These are phyloP conservation scores for Vicia villosa DNA, from an alignment of 306 rosid genomes.

Conservation along the genomic window DNA sequence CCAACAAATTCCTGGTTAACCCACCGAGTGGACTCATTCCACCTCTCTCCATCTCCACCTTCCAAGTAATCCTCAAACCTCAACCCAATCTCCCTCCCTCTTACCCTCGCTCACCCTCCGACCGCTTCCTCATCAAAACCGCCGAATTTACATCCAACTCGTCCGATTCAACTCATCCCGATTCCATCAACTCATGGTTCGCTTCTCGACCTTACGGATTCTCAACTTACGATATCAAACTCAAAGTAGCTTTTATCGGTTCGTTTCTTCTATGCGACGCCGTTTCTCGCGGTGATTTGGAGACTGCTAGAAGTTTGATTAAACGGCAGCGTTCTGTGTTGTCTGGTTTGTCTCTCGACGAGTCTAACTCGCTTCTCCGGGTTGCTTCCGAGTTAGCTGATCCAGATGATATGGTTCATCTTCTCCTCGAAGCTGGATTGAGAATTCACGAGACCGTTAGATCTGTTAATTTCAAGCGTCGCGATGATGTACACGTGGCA, in stretches of 20 bases:
- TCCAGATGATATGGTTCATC: slow-evolving; percentile 64
- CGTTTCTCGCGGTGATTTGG: slow-evolving; percentile 49
- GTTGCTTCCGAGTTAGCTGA: slow-evolving; percentile 58
- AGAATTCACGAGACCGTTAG: slow-evolving; percentile 42
- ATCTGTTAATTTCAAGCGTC: slow-evolving; percentile 18
- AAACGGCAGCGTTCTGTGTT: slow-evolving; percentile 60
- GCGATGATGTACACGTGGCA: slow-evolving; percentile 56
- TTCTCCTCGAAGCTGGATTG: slow-evolving; percentile 71
- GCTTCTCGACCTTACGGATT: slow-evolving; percentile 40
- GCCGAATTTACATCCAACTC: slow-evolving; percentile 37
- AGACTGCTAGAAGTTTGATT: slow-evolving; percentile 56
- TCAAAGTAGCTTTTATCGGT: slow-evolving; percentile 72
- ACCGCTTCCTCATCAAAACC: slow-evolving; percentile 67
- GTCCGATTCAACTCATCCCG: slow-evolving; percentile 38
- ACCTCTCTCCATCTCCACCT: slow-evolving; percentile 56
- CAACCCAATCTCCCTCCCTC: slow-evolving; percentile 59
- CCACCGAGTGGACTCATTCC: slow-evolving; percentile 68
- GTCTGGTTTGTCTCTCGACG: slow-evolving; percentile 40
- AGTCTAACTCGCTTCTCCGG: slow-evolving; percentile 56
- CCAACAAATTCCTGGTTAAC: slow-evolving; percentile 74
- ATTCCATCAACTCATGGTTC: slow-evolving; percentile 46
- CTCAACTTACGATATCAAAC: slow-evolving; percentile 41
- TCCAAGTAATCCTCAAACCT: slow-evolving; percentile 81
- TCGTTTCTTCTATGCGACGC: slow-evolving; percentile 56
- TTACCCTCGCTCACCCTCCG: slow-evolving; percentile 73